Evolutionary conservation across 2,329 filamentous ascomycete genomes (phyloP).

Genomic region (Diaporthe longicolla): DNA sequence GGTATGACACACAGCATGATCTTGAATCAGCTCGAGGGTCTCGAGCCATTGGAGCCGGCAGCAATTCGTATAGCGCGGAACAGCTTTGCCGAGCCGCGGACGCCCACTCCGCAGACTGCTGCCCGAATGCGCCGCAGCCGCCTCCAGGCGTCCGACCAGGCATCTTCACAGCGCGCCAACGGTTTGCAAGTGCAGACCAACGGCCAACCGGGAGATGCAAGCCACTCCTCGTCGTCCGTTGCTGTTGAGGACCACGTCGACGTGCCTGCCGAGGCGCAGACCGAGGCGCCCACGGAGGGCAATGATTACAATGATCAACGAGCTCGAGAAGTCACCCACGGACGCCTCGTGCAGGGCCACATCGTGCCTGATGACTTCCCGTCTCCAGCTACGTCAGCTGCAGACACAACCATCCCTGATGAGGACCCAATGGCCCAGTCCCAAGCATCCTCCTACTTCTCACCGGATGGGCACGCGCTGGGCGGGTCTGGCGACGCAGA

Average conservation of each 20-base stretch:
- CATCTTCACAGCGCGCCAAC: constrained; percentile 58
- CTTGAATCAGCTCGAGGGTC: constrained; percentile 75
- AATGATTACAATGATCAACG: constrained; percentile 81
- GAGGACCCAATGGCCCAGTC: constrained; percentile 88
- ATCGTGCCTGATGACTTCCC: constrained; percentile 95
- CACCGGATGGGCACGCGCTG: constrained; percentile 77
- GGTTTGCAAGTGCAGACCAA: constrained; percentile 50
- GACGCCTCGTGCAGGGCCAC: constrained; percentile 91
- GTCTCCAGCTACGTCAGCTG: constrained; percentile 79
- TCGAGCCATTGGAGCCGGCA: constrained; percentile 55
- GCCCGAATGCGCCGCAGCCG: constrained; percentile 43
- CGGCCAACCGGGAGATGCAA: constrained; percentile 44
- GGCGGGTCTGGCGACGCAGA: constrained; percentile 88
- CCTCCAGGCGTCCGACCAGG: constrained; percentile 58
- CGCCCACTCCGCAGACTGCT: constrained; percentile 50
- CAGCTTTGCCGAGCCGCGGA: constrained; percentile 44
- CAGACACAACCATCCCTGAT: constrained; percentile 75
- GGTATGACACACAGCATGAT: constrained; percentile 86
- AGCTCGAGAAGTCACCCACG: constrained; percentile 90
- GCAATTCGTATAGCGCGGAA: constrained; percentile 44
- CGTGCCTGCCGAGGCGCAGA: constrained; percentile 57
- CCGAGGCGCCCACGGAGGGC: constrained; percentile 56
- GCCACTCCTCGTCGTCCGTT: constrained; percentile 46
- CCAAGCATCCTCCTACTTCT: constrained; percentile 84
- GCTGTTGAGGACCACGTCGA: constrained; percentile 54